A percentile compares a stretch with the other conserved stretches of the same genome.
Conservation (phyloP, 176 grass and related monocot species). For the Cenchrus fungigraminus region DNA sequence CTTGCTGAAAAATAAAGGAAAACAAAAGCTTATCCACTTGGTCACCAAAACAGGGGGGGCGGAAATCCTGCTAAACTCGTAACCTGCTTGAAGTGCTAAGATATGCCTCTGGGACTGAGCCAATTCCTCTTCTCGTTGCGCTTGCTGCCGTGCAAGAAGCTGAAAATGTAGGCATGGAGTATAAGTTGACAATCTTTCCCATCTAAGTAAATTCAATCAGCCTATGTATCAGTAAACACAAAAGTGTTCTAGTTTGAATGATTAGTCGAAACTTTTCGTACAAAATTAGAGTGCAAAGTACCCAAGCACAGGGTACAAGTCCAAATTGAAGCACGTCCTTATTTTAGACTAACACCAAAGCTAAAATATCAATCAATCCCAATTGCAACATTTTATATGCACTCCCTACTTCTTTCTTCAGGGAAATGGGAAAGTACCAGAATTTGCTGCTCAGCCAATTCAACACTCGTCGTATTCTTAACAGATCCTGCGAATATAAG, state of each 20-base stretch:
- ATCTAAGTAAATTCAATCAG: slow-evolving; percentile 27
- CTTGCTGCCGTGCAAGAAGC: slow-evolving; percentile 89
- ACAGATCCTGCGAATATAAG: slow-evolving; percentile 59
- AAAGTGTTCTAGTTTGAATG: slow-evolving; percentile 24
- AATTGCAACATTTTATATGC: slow-evolving; percentile 24
- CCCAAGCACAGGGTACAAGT: background rate
- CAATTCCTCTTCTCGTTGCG: slow-evolving; percentile 98
- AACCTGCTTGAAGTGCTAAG: slow-evolving; percentile 91
- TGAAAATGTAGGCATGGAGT: slow-evolving; percentile 57
- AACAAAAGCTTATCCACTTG: slow-evolving; percentile 24
- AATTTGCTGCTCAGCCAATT: slow-evolving; percentile 93
- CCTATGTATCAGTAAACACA: slow-evolving; percentile 6
- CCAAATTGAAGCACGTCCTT: slow-evolving; percentile 15
- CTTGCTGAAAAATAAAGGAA: slow-evolving; percentile 68
- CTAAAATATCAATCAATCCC: slow-evolving; percentile 37
- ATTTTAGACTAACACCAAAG: background rate
- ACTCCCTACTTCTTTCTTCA: background rate
- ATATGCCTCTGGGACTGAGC: slow-evolving; percentile 93
- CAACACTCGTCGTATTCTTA: slow-evolving; percentile 66
- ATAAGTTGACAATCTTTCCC: slow-evolving; percentile 33
- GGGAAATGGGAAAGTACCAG: slow-evolving; percentile 58
- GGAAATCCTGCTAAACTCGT: slow-evolving; percentile 30
- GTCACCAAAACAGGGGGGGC: background rate
- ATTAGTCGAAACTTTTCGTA: background rate
- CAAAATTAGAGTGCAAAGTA: slow-evolving; percentile 8